Evolutionary conservation across 352 stramenopile species (phyloP).

Genomic region (Phytophthora boehmeriae): DNA sequence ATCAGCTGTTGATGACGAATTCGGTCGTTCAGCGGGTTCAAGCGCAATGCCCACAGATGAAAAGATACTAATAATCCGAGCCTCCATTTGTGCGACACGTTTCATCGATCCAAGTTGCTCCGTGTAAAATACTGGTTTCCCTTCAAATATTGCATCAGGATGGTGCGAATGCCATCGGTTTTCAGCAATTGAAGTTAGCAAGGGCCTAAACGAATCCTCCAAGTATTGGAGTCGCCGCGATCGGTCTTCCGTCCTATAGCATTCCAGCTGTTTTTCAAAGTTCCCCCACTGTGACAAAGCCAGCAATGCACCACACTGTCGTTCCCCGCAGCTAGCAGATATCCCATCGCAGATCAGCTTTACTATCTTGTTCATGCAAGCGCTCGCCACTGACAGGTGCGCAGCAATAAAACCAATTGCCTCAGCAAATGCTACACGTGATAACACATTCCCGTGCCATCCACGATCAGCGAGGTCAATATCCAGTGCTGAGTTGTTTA

Average conservation of each 20-base stretch:
- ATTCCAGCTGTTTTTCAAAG: constrained; percentile 39
- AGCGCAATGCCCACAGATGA: constrained; percentile 36
- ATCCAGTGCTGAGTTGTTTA: constrained; percentile 1
- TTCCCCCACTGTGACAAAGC: constrained; percentile 55
- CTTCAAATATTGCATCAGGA: constrained; percentile 7
- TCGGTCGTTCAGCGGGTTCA: constrained; percentile 9
- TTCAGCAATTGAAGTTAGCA: constrained; percentile 41
- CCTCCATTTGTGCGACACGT: constrained; percentile 61
- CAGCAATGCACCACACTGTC: constrained; percentile 66
- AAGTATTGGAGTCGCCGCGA: constrained; percentile 27
- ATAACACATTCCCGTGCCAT: constrained; percentile 21
- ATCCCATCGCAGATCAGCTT: constrained; percentile 36
- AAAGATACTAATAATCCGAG: constrained; percentile 58
- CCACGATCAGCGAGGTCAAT: constrained; percentile 4
- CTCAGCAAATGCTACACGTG: constrained; percentile 63
- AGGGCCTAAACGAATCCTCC: constrained; percentile 24
- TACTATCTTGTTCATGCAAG: constrained; percentile 24
- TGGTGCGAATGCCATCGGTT: constrained; percentile 48
- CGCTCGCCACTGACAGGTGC: constrained; percentile 28
- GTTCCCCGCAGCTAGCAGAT: constrained; percentile 48
- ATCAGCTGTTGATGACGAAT: constrained; percentile 37
- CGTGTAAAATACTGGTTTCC: constrained; percentile 39
- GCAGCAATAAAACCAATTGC: constrained; percentile 53
- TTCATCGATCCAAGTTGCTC: constrained; percentile 60
- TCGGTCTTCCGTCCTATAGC: constrained; percentile 2